phyloP scores from a whole-genome alignment of 2,329 filamentous ascomycete genomes.

The Cladosporium colombiae region DNA sequence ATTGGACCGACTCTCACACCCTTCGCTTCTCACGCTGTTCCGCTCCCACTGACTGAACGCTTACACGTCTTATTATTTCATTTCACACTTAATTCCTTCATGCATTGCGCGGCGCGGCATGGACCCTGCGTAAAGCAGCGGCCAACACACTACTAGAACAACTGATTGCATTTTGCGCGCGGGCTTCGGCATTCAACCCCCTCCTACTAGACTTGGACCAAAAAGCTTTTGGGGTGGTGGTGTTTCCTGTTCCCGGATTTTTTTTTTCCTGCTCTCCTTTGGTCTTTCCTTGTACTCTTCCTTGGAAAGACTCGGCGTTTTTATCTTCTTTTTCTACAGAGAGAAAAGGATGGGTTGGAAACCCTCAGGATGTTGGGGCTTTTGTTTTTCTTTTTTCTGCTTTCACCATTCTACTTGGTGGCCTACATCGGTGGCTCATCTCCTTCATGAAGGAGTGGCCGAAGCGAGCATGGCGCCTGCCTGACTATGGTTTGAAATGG shows the following conservation, averaged over 20 bases:
- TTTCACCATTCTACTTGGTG: background rate
- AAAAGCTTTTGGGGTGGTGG: background rate
- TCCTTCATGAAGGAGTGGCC: background rate
- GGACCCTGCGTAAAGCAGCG: constrained; percentile 15
- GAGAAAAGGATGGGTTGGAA: background rate
- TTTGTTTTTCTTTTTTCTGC: background rate
- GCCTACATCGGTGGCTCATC: background rate
- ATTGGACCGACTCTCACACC: background rate
- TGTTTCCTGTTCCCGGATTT: background rate
- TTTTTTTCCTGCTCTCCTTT: background rate
- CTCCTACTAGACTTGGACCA: background rate
- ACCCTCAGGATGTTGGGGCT: background rate
- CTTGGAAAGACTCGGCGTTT: background rate
- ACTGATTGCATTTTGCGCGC: background rate
- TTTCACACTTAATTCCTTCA: background rate
- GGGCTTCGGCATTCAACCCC: background rate
- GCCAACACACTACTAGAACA: constrained; percentile 3
- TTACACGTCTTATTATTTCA: background rate
- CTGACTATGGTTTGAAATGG: background rate
- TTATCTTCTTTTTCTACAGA: background rate
- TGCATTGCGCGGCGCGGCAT: constrained; percentile 9
- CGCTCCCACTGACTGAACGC: constrained; percentile 1
- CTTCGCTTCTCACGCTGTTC: background rate
- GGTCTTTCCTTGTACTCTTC: background rate
- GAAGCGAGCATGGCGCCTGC: background rate